Evolutionary conservation across 345 rosid species (phyloP).

Genomic region (Linum tenue): DNA sequence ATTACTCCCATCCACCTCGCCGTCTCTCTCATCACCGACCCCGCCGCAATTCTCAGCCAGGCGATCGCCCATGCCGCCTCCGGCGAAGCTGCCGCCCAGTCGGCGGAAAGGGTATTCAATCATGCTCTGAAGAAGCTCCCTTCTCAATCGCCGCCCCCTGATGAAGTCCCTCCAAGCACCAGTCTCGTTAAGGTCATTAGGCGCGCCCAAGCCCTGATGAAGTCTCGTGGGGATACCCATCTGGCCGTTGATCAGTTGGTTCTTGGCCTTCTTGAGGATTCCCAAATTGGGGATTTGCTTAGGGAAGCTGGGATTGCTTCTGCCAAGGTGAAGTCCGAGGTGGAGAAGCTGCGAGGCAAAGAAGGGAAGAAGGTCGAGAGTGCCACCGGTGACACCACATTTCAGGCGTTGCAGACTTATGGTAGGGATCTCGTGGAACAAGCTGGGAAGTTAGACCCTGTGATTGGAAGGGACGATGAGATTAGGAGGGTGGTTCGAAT

Average conservation of each 20-base stretch:
- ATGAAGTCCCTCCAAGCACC: constrained; percentile 64
- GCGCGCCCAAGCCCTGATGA: constrained; percentile 69
- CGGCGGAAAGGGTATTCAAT: constrained; percentile 59
- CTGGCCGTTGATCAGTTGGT: constrained; percentile 74
- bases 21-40: constrained; percentile 55
- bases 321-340: constrained; percentile 52
- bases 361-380: constrained; percentile 85
- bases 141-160: constrained; percentile 70
- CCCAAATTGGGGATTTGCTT: constrained; percentile 58
- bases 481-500: constrained; percentile 75
- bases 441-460: constrained; percentile 91
- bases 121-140: constrained; percentile 71
- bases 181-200: constrained; percentile 57
- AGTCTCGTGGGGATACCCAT: constrained; percentile 54
- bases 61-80: constrained; percentile 42
- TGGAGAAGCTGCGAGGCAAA: constrained; percentile 82
- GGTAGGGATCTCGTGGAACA: constrained; percentile 88
- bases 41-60: constrained; percentile 56
- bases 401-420: constrained; percentile 80
- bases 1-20: constrained; percentile 83
- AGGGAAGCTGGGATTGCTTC: constrained; percentile 57
- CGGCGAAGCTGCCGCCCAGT: constrained; percentile 46
- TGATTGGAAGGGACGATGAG: constrained; percentile 86
- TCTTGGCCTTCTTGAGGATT: constrained; percentile 77
- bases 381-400: constrained; percentile 67